Evolutionary conservation across 768 basidiomycete genomes (phyloP).

Genomic region (Leucogyrophana mollusca): DNA sequence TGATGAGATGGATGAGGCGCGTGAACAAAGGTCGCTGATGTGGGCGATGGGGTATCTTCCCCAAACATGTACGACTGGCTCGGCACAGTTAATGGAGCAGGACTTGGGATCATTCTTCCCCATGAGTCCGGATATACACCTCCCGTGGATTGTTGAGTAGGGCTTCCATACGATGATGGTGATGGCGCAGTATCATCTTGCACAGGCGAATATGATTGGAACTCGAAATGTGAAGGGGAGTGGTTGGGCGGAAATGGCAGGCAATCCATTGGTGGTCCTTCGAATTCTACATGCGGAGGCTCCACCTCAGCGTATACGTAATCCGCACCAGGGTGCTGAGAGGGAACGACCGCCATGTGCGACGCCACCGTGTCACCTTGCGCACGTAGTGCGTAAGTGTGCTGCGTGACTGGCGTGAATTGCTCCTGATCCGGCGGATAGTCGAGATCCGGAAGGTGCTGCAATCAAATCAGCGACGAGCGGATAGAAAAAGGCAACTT

Average conservation of each 20-base stretch:
- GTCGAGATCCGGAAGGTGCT: too few species aligned
- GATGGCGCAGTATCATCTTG: slow-evolving; percentile 12
- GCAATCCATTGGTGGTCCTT: slow-evolving; percentile 29
- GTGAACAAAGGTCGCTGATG: slow-evolving; percentile 8
- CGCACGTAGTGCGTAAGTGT: too few species aligned
- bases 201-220: slow-evolving; percentile 9
- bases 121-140: slow-evolving; percentile 17
- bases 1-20: slow-evolving; percentile 8
- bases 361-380: too few species aligned
- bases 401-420: too few species aligned
- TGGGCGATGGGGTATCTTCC: slow-evolving; percentile 9
- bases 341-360: too few species aligned
- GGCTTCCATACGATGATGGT: slow-evolving; percentile 14
- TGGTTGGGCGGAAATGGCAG: slow-evolving; percentile 25
- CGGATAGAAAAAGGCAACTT: too few species aligned
- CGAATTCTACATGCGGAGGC: slow-evolving; percentile 6
- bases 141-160: slow-evolving; percentile 9
- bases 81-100: slow-evolving; percentile 5
- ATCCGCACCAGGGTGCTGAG: not conserved
- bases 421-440: too few species aligned
- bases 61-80: slow-evolving; percentile 19
- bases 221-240: slow-evolving; percentile 18
- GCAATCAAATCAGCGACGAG: too few species aligned
- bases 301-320: slow-evolving; percentile 12
- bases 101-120: not conserved